Conservation (phyloP, 1,284 basidiomycete genomes). For the Cutaneotrichosporon cavernicola region DNA sequence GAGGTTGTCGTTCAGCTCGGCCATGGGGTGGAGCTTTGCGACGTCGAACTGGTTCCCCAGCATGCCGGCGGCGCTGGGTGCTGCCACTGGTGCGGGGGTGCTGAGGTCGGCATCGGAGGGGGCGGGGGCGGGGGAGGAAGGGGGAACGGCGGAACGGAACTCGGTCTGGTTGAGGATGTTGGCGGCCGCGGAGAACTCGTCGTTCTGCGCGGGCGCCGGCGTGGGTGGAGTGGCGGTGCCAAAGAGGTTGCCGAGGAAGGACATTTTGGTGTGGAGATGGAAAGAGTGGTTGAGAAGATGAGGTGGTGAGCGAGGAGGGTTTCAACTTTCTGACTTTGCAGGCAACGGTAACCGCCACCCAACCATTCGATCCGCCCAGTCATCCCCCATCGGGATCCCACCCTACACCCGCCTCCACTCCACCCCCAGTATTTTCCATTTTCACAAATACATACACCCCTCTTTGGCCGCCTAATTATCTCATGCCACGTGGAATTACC, state of each 20-base stretch:
- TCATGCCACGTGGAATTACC: neutral
- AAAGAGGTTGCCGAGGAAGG: slow-evolving; percentile 50
- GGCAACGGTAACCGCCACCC: neutral
- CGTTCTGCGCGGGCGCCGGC: slow-evolving; percentile 18
- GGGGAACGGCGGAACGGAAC: slow-evolving; percentile 40
- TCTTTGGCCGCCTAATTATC: neutral
- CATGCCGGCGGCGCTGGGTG: slow-evolving; percentile 71
- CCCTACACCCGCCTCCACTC: neutral
- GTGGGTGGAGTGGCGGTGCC: slow-evolving; percentile 27
- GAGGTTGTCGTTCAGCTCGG: slow-evolving; percentile 73
- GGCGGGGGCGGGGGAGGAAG: slow-evolving; percentile 22
- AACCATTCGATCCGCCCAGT: neutral
- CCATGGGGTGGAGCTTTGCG: slow-evolving; percentile 83
- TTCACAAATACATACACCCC: neutral
- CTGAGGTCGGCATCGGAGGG: slow-evolving; percentile 13
- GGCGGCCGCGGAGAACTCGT: slow-evolving; percentile 36
- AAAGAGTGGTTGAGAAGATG: slow-evolving; percentile 4
- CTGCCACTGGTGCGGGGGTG: slow-evolving; percentile 18
- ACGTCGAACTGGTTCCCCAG: slow-evolving; percentile 83
- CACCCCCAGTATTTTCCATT: neutral
- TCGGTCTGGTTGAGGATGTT: slow-evolving; percentile 46
- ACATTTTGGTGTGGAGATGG: slow-evolving; percentile 30
- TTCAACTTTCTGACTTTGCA: slow-evolving; percentile 6
- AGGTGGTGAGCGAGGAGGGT: neutral
- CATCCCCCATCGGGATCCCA: neutral